A percentile compares a stretch with the other conserved stretches of the same genome.
These are phyloP conservation scores for Lenzites betulinus DNA, from an alignment of 768 basidiomycete species.

Conservation along the genomic window DNA sequence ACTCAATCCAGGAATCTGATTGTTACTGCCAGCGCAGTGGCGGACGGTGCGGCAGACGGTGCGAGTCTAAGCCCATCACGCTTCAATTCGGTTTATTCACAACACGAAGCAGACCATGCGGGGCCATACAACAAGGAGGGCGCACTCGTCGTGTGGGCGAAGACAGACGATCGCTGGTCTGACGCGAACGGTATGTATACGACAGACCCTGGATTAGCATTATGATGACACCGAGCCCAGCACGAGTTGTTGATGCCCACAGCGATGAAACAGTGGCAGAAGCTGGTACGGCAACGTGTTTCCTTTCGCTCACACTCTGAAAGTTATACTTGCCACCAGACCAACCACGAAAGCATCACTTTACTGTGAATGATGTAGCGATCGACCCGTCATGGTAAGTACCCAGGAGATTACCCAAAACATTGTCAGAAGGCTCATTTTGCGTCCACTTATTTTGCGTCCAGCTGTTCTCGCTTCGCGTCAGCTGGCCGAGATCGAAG, in stretches of 20 bases:
- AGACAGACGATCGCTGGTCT: neutral
- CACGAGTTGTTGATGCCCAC: neutral
- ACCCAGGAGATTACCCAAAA: neutral
- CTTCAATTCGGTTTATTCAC: no score
- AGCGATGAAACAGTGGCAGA: neutral
- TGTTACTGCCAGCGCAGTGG: conserved; percentile 47
- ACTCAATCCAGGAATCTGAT: conserved; percentile 46
- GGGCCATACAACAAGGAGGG: conserved; percentile 12
- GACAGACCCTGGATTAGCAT: neutral
- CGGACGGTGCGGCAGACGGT: conserved; percentile 39
- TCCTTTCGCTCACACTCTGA: neutral
- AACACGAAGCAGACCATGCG: neutral
- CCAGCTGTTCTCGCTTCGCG: conserved; percentile 42
- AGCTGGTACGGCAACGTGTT: neutral
- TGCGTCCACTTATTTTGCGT: conserved; percentile 22
- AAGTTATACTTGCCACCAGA: neutral
- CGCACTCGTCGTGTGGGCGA: neutral
- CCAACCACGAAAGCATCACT: conserved; percentile 43
- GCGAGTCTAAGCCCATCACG: neutral
- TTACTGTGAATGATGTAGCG: conserved; percentile 53
- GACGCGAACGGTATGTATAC: neutral
- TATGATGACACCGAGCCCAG: neutral
- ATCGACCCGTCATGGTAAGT: conserved; percentile 53
- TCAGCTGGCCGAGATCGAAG: conserved; percentile 51
- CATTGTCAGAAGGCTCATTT: neutral